Evolutionary conservation across 257 asterid genomes (phyloP).

Genomic region (Agastache rugosa): DNA sequence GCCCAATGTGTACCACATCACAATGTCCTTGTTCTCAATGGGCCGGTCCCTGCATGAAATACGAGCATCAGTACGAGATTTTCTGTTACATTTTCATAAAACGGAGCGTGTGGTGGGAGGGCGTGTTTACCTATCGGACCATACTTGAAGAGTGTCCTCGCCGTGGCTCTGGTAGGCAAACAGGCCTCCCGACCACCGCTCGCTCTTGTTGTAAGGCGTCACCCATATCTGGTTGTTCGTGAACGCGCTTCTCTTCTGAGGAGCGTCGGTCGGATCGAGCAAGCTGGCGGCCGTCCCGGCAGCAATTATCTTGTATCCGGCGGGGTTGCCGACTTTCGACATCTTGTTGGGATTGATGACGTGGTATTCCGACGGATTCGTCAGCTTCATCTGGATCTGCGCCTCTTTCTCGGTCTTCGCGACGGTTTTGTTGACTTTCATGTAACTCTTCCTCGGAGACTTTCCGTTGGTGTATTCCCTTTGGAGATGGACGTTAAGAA

Average conservation of each 20-base stretch:
- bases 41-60: conserved; percentile 67
- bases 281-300: conserved; percentile 91
- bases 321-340: conserved; percentile 77
- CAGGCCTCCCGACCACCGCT: conserved; percentile 92
- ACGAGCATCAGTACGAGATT: neutral
- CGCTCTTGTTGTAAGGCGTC: conserved; percentile 75
- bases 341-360: conserved; percentile 72
- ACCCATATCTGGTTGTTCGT: conserved; percentile 96
- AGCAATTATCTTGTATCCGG: conserved; percentile 88
- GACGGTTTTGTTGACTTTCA: conserved; percentile 71
- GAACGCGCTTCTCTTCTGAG: conserved; percentile 80
- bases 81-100: neutral
- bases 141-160: conserved; percentile 86
- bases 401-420: conserved; percentile 94
- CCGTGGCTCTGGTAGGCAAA: conserved; percentile 91
- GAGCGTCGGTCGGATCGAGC: conserved; percentile 82
- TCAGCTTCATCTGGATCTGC: conserved; percentile 67
- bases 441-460: conserved; percentile 81
- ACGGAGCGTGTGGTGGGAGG: neutral
- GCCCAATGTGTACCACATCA: conserved; percentile 92
- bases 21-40: conserved; percentile 88
- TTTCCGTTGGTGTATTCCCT: conserved; percentile 61
- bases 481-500: conserved; percentile 81
- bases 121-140: conserved; percentile 78
- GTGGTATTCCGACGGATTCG: conserved; percentile 90